Evolutionary conservation across 306 rosid species (phyloP).

Genomic region (Cicer arietinum): DNA sequence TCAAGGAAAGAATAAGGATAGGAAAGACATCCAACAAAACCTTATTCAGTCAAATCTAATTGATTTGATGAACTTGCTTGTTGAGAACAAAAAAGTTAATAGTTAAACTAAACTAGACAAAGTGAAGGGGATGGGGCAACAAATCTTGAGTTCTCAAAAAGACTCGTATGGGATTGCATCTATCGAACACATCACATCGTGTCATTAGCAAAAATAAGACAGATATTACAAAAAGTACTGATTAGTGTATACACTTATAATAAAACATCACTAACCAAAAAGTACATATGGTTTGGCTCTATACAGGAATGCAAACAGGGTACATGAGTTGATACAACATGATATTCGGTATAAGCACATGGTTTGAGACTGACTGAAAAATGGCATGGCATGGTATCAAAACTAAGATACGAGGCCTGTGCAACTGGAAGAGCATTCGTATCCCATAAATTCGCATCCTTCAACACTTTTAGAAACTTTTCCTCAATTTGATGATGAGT

Average conservation of each 20-base stretch:
- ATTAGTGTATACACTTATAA: slow-evolving; percentile 1
- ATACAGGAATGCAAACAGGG: slow-evolving; percentile 46
- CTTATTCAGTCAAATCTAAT: background rate
- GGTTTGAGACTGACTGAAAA: slow-evolving; percentile 36
- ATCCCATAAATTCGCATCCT: slow-evolving; percentile 36
- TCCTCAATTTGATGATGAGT: slow-evolving; percentile 18
- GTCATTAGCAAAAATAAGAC: slow-evolving; percentile 18
- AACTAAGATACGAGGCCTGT: background rate
- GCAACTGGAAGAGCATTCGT: slow-evolving; percentile 16
- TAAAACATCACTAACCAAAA: slow-evolving; percentile 32
- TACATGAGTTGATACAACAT: slow-evolving; percentile 51
- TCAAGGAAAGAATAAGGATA: too few species aligned
- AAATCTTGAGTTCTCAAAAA: background rate
- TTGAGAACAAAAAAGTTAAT: background rate
- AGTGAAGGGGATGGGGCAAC: background rate
- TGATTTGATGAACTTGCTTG: background rate
- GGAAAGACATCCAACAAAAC: too few species aligned
- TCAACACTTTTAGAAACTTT: slow-evolving; percentile 36
- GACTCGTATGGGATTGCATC: slow-evolving; percentile 11
- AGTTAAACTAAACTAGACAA: background rate
- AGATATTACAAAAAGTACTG: background rate
- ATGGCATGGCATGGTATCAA: slow-evolving; percentile 15
- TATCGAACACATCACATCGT: slow-evolving; percentile 21
- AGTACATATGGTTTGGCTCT: slow-evolving; percentile 38
- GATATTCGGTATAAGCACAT: slow-evolving; percentile 37